Percentiles rank a stretch among this genome's conserved stretches.
phyloP scores from a whole-genome alignment of 2,329 filamentous ascomycete genomes.

The Stachybotrys elegans region DNA sequence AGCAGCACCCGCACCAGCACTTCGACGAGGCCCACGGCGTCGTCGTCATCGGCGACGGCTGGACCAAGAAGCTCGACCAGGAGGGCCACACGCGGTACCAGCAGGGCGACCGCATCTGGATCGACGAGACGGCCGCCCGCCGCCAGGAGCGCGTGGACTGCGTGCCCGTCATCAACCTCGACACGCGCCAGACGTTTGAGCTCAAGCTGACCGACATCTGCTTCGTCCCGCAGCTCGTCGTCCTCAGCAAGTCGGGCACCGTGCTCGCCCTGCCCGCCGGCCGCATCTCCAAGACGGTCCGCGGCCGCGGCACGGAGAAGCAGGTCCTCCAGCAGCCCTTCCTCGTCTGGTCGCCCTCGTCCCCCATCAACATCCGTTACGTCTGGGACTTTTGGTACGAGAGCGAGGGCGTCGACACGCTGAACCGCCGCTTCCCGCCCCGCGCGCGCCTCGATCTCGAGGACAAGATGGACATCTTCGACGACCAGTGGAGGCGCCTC shows the following conservation, averaged over 20 bases:
- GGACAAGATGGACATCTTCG: too few species aligned
- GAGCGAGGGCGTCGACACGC: too few species aligned
- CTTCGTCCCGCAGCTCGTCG: slow-evolving; percentile 11
- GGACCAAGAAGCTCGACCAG: background rate
- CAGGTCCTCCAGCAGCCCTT: too few species aligned
- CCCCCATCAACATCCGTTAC: background rate
- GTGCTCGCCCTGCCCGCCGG: slow-evolving; percentile 6
- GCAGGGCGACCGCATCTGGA: slow-evolving; percentile 12
- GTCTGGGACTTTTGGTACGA: background rate
- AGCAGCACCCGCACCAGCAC: too few species aligned
- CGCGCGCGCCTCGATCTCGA: too few species aligned
- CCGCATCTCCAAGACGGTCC: slow-evolving; percentile 6
- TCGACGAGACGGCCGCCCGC: slow-evolving; percentile 9
- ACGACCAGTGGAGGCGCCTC: too few species aligned
- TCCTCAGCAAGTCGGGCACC: slow-evolving; percentile 3
- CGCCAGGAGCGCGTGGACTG: slow-evolving; percentile 4
- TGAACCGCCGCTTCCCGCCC: too few species aligned
- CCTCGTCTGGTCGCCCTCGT: background rate
- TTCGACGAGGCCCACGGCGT: slow-evolving; percentile 14
- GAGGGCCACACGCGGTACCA: too few species aligned
- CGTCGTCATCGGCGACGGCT: slow-evolving; percentile 6
- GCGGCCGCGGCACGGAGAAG: too few species aligned
- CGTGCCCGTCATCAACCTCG: slow-evolving; percentile 13
- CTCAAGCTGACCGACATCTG: slow-evolving; percentile 11
- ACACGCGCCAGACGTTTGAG: slow-evolving; percentile 8